Conservation (phyloP, 2,329 filamentous ascomycete genomes). For the Metarhizium humberi region DNA sequence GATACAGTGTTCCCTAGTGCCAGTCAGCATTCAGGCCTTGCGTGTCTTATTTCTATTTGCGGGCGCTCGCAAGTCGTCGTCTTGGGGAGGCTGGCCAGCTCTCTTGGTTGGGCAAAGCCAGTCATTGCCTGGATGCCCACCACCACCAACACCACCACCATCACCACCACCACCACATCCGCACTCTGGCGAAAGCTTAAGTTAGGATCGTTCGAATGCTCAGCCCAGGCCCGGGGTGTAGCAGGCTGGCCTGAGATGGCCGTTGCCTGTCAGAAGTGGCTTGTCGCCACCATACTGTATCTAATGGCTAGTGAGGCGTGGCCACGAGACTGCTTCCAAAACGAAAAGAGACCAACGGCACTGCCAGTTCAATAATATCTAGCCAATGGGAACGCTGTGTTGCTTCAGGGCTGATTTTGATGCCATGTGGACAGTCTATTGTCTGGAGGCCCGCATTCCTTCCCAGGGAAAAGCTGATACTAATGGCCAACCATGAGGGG, state of each 20-base stretch:
- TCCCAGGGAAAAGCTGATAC: background rate
- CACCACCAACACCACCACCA: background rate
- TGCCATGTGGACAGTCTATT: background rate
- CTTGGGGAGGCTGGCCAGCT: conserved; percentile 1
- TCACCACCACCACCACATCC: background rate
- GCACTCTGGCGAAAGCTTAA: conserved; percentile 1
- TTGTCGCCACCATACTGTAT: background rate
- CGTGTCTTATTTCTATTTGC: background rate
- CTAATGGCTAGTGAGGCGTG: background rate
- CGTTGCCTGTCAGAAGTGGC: background rate
- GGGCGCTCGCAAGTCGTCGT: background rate
- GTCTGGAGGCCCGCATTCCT: background rate
- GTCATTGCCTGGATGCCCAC: background rate
- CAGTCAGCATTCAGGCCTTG: background rate
- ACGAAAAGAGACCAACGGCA: background rate
- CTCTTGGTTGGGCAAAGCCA: background rate
- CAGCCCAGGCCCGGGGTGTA: background rate
- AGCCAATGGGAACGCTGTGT: background rate
- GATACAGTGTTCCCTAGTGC: background rate
- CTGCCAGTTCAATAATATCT: background rate
- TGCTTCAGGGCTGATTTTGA: background rate
- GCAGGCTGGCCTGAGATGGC: background rate
- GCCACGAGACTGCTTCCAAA: background rate
- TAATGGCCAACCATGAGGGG: background rate
- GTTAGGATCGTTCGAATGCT: background rate